Evolutionary conservation across 495 filamentous ascomycete genomes (phyloP), one percentile per base, ranked within the genome.

Genomic region (Hypoxylon cercidicola): DNA sequence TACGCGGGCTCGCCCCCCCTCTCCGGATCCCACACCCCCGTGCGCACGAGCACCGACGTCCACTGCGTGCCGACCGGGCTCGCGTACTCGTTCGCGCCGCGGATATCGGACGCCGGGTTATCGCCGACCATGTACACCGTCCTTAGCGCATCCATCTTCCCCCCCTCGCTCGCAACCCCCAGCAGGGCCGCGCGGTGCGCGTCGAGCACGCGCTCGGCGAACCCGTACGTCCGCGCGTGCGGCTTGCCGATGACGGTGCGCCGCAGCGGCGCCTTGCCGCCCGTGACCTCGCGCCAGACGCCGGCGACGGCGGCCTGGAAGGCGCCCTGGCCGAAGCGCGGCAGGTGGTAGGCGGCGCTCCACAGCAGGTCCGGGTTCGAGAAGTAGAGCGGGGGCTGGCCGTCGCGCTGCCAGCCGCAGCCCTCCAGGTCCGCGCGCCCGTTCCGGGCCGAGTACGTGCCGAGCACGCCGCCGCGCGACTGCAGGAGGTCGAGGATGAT

Each of bases 81-180:
- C 11, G 71, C 68, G 73, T 89, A 95, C 28, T 80, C 81, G 68
- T 97, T 98, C 20, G 91, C 94, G n/a, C 96, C 95, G 11, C 82
- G 77, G 58, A 99, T 96, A 75, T 99, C 95, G 25, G 87, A 91
- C 71, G 91, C 91, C 0, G 95, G 94, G 66, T 98, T 99, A 68
- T 99, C 95, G 0, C 95, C 95, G n/a, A 99, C 83, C 94, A 98
- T 97, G 69, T 96, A 98, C 4, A 99, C 91, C 12, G 80, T 84
- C 68, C 78, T 75, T 59, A 97, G 19, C 73, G 71, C 23, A 54
- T 28, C 51, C 60, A 16, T 65, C 60, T 34, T 73, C 62, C 13
- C 68, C 71, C 13, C 43, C 39, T 3, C 13, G 4, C 11, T 11
- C 4, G 30, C 66, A 60, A 39, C 32, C 48, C 20, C 72, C 3